A percentile compares a stretch with the other conserved stretches of the same genome.
These are phyloP conservation scores for Ilex paraguariensis DNA, from an alignment of 305 asterid species.

Conservation along the genomic window DNA sequence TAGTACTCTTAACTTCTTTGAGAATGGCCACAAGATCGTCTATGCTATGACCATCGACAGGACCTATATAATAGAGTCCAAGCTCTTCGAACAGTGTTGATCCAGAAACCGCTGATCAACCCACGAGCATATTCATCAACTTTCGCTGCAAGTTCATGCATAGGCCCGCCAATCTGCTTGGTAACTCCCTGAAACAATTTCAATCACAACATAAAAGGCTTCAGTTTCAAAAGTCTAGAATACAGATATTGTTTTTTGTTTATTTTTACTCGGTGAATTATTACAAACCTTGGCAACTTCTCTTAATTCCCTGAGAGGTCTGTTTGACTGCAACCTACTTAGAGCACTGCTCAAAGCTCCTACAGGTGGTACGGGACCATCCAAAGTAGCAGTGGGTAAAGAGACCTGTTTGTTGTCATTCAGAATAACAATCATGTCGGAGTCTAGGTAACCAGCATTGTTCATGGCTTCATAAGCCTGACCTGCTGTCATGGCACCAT, in stretches of 20 bases:
- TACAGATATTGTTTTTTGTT: background rate
- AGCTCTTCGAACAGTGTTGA: constrained; percentile 91
- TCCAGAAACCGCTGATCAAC: constrained; percentile 86
- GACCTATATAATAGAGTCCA: constrained; percentile 93
- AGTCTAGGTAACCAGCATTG: constrained; percentile 91
- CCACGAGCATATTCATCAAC: constrained; percentile 99
- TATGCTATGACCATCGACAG: constrained; percentile 91
- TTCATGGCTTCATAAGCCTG: constrained; percentile 99
- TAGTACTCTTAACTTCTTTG: constrained; percentile 79
- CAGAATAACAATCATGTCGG: constrained; percentile 94
- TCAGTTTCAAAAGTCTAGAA: constrained; percentile 1
- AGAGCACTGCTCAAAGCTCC: constrained; percentile 92
- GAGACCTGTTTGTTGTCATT: constrained; percentile 98
- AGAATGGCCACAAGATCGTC: constrained; percentile 83
- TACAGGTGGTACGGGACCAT: constrained; percentile 84
- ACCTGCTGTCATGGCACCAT: constrained; percentile 99
- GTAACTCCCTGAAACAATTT: constrained; percentile 77
- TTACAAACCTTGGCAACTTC: constrained; percentile 89
- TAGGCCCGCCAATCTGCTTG: constrained; percentile 91
- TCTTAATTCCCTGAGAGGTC: constrained; percentile 85
- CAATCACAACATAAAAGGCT: constrained; percentile 12
- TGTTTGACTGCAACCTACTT: constrained; percentile 85
- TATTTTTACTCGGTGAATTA: background rate
- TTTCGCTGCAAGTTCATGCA: constrained; percentile 94
- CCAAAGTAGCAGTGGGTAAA: constrained; percentile 85